These are phyloP conservation scores for Jatropha podagrica DNA, from an alignment of 441 rosid species.

Conservation along the genomic window DNA sequence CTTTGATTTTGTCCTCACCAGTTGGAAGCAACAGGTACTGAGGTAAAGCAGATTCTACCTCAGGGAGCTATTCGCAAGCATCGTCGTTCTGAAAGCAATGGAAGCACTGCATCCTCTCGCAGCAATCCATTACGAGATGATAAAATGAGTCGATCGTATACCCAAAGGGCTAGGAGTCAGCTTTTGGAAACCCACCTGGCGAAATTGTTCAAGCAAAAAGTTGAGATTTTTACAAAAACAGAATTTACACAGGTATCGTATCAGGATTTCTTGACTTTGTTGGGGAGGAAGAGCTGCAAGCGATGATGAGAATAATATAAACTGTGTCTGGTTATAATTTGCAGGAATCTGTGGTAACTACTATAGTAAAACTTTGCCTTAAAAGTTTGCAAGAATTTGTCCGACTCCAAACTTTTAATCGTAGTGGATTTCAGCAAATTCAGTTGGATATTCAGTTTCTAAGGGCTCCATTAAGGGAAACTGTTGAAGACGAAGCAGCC, in stretches of 20 bases:
- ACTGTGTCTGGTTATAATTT: conserved; percentile 24
- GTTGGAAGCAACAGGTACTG: conserved; percentile 72
- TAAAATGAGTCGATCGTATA: conserved; percentile 62
- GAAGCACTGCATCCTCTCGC: conserved; percentile 84
- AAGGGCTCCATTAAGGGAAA: conserved; percentile 70
- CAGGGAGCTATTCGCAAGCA: conserved; percentile 76
- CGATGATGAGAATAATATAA: conserved; percentile 18
- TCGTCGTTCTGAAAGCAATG: conserved; percentile 89
- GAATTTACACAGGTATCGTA: conserved; percentile 82
- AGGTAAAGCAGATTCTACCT: conserved; percentile 89
- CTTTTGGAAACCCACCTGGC: conserved; percentile 98
- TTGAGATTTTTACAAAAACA: conserved; percentile 93
- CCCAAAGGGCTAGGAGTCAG: conserved; percentile 89
- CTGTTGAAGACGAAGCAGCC: conserved; percentile 83
- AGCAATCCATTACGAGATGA: conserved; percentile 87
- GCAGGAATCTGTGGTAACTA: conserved; percentile 85
- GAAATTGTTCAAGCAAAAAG: conserved; percentile 96
- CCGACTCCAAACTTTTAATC: conserved; percentile 89
- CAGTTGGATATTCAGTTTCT: conserved; percentile 95
- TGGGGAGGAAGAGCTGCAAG: conserved; percentile 14
- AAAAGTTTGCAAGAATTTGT: conserved; percentile 97
- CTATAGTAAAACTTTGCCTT: conserved; percentile 74
- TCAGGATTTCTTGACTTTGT: conserved; percentile 18
- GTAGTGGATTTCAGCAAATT: conserved; percentile 98
- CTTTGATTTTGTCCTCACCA: conserved; percentile 28